phyloP scores from a whole-genome alignment of 2,329 filamentous ascomycete genomes.

The Colletotrichum sp. region DNA sequence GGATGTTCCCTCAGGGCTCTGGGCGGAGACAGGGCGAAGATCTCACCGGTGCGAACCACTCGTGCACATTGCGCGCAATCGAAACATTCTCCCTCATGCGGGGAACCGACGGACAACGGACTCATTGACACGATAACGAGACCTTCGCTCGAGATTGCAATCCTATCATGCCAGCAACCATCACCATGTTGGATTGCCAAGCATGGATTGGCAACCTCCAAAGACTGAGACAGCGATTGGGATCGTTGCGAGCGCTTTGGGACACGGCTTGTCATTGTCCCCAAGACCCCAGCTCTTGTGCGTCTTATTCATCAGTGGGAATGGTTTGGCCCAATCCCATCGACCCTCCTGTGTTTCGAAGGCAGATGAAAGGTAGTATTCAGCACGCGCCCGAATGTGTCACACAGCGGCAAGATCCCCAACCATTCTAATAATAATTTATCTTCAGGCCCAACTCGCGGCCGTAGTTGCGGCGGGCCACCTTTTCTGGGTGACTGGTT shows the following conservation, averaged over 20 bases:
- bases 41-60: conserved; percentile 2
- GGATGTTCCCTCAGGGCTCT: not conserved
- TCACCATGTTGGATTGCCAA: not conserved
- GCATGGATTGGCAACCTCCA: not conserved
- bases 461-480: too few species aligned
- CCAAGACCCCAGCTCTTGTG: not conserved
- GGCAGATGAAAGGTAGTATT: not conserved
- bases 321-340: not conserved
- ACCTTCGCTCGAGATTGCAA: not conserved
- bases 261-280: not conserved
- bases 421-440: not conserved
- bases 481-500: not conserved
- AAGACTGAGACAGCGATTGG: not conserved
- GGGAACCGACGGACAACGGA: not conserved
- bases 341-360: not conserved
- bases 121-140: not conserved
- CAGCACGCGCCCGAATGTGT: not conserved
- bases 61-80: not conserved
- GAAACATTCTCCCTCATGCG: not conserved
- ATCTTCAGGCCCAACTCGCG: too few species aligned
- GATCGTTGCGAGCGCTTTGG: not conserved
- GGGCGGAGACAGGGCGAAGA: conserved; percentile 1
- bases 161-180: not conserved
- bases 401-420: not conserved
- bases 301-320: not conserved